Base-by-base conservation (phyloP, 768 basidiomycete species). In the Boletus rubroflammeus region DNA sequence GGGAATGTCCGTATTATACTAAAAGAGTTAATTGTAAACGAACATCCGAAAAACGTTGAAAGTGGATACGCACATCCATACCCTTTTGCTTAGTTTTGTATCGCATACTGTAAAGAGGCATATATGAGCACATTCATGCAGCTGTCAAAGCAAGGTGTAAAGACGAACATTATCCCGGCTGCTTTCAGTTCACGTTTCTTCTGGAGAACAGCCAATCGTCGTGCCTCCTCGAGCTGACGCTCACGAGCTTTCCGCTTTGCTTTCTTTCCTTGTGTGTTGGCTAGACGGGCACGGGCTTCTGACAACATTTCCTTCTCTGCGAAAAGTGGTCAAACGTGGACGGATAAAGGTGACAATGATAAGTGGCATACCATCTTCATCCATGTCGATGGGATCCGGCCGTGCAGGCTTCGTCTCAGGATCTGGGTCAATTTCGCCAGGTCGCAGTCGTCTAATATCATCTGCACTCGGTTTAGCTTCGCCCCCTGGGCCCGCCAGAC, bases 381-480 rank as follows among this genome's bases (percentile, higher is more conserved):
- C 97, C 97, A 99, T 99, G 74, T 99, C 97, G 62, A 98, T 98
- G 6, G 97, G 97, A 75, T 99, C 97, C 6, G 97, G 97, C 26
- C 97, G 83, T 11, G 97, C 97, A 45, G 97, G 93, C 67, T 98
- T 95, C 10, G 95, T 97, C 73, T 99, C 97, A 14, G 97, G 97
- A 74, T 99, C 95, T 6, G 96, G 95, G 71, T 99, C 97, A 55
- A 99, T 96, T 74, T 98, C 97, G 41, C 97, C 97, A 8, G 97
- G 93, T 47, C 93, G 79, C 57, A 99, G 75, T 56, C 85, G 80
- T 50, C 96, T 79, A 38, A 96, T 84, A 59, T 98, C 95, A 51
- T 97, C 97, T n/a, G 89, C 93, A 60, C 88, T 85, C 3, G 96
- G 93, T 7, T 86, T 89, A 6, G 79, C 77, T 63, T 96, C 96